Evolutionary conservation across 78 protist genomes (phyloP).

Genomic region (Guillardia theta): DNA sequence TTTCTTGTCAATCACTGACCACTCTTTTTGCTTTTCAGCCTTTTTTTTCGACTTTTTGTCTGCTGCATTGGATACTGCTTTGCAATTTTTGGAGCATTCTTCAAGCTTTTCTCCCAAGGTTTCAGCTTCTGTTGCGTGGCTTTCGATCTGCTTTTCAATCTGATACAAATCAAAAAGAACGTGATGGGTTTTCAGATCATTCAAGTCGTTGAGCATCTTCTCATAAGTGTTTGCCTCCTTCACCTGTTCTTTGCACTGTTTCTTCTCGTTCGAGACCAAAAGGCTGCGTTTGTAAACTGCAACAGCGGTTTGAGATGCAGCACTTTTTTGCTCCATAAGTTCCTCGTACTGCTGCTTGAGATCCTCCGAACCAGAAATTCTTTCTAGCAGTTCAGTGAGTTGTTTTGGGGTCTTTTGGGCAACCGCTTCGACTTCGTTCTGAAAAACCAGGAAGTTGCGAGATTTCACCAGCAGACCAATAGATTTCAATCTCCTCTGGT

Average conservation of each 20-base stretch:
- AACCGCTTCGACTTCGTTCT: constrained; percentile 88
- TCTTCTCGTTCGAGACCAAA: neutral
- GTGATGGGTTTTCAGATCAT: neutral
- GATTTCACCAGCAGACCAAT: constrained; percentile 67
- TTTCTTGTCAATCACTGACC: neutral
- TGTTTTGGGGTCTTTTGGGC: constrained; percentile 83
- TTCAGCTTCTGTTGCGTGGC: neutral
- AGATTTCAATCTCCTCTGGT: constrained; percentile 46
- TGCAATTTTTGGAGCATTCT: neutral
- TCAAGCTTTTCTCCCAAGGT: neutral
- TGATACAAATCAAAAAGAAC: constrained; percentile 62
- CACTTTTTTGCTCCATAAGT: constrained; percentile 2
- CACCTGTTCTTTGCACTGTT: constrained; percentile 73
- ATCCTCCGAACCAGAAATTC: constrained; percentile 61
- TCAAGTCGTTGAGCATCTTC: neutral
- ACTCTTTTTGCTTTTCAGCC: neutral
- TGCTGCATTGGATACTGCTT: neutral
- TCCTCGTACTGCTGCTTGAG: constrained; percentile 46
- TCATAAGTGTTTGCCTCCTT: constrained; percentile 78
- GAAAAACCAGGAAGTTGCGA: constrained; percentile 90
- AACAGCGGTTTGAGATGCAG: neutral
- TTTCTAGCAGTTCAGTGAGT: constrained; percentile 83
- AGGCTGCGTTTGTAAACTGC: neutral
- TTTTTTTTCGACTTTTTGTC: neutral
- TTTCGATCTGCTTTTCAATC: neutral